Conservation (phyloP, 139 green algal genomes). For the Micractinium conductrix region DNA sequence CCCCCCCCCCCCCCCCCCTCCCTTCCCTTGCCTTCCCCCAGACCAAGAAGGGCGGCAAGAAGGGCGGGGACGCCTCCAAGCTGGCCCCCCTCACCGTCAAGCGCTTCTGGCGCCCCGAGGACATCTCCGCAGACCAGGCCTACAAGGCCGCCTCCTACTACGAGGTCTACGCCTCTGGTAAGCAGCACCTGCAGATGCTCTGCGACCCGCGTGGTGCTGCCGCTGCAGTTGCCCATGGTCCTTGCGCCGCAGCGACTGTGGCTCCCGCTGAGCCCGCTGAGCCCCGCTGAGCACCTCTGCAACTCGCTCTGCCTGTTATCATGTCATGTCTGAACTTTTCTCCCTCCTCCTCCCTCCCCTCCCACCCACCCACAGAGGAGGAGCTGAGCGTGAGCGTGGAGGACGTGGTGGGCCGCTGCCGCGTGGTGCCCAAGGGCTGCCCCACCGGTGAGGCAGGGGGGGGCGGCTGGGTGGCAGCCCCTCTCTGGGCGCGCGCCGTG, state of each 20-base stretch:
- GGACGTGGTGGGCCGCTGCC: conserved; percentile 66
- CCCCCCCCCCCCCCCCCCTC: too few species aligned
- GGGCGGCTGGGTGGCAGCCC: background rate
- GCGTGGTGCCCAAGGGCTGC: conserved; percentile 45
- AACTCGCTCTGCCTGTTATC: too few species aligned
- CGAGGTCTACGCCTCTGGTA: conserved; percentile 75
- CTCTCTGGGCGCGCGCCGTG: background rate
- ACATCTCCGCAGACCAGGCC: conserved; percentile 75
- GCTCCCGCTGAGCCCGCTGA: too few species aligned
- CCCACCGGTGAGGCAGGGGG: conserved; percentile 10
- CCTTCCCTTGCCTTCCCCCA: too few species aligned
- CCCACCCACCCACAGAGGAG: conserved; percentile 47
- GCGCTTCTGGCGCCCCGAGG: conserved; percentile 93
- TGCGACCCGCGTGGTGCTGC: too few species aligned
- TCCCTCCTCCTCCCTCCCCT: background rate
- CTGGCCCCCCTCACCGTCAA: conserved; percentile 57
- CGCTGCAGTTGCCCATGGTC: too few species aligned
- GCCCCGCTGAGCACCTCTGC: too few species aligned
- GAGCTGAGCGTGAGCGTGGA: conserved; percentile 55
- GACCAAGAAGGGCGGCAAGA: conserved; percentile 19
- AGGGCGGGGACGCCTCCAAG: background rate
- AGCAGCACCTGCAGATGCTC: too few species aligned
- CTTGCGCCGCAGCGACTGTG: too few species aligned
- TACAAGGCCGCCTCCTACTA: conserved; percentile 77
- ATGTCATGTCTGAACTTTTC: background rate